phyloP scores from a whole-genome alignment of 495 filamentous ascomycete species.

The Neurospora tetraspora region DNA sequence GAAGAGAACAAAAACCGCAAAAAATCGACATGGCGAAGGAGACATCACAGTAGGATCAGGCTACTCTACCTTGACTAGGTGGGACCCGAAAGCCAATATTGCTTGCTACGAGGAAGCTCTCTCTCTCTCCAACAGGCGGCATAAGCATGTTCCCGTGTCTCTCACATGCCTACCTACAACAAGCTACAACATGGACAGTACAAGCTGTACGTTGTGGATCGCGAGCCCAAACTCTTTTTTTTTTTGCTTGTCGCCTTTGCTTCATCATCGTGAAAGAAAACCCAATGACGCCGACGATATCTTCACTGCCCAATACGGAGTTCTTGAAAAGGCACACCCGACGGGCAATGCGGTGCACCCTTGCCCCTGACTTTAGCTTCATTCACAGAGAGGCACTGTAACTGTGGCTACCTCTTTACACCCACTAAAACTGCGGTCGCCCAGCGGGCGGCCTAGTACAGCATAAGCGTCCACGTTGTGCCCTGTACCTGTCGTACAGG shows the following conservation, averaged over 20 bases:
- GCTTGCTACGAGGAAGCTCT: background rate
- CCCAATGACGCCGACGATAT: background rate
- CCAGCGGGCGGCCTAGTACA: background rate
- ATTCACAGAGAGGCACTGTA: background rate
- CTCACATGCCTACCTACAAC: background rate
- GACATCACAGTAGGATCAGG: background rate
- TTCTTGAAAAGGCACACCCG: background rate
- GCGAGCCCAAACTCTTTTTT: background rate
- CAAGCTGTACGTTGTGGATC: background rate
- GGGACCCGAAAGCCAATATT: background rate
- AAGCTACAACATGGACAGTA: background rate
- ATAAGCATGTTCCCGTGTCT: background rate
- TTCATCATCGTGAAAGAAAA: background rate
- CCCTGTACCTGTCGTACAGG: background rate
- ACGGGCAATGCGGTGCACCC: background rate
- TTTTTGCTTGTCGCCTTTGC: background rate
- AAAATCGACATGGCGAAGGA: background rate
- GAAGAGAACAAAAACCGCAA: background rate
- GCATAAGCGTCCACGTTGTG: background rate
- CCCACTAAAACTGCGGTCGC: background rate
- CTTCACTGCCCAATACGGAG: background rate
- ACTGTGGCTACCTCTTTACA: background rate
- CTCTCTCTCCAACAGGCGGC: background rate
- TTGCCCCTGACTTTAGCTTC: background rate
- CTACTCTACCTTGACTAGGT: background rate